Base-by-base conservation (phyloP, 2,329 filamentous ascomycete genomes). In the Cladosporium colombiae region DNA sequence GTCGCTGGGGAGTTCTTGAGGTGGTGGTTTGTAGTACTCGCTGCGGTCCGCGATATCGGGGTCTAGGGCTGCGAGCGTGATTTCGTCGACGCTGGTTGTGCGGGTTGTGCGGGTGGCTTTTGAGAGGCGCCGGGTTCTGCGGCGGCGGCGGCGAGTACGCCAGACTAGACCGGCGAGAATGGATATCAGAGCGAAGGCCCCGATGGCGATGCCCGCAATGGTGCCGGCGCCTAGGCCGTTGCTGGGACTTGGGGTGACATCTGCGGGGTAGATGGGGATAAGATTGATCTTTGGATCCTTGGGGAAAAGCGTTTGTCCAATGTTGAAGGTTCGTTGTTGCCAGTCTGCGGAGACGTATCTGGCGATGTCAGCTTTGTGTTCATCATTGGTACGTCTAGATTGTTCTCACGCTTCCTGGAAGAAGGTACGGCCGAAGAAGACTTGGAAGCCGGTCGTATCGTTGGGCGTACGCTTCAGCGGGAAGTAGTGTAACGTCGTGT, bases 121-220 rank as follows among this genome's bases (percentile, higher is more conserved):
- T 16, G 11, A 6, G n/a, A 35, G 55, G n/a, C 27, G 31, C 18
- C n/a, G 16, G n/a, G 11, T 31, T 56, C 18, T 35, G n/a, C 33
- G 55, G 21, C n/a, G 33, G 10, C 55, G 33, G 10, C 55, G 55
- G 0, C 55, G 55, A 1, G 21, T 21, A 18, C 29, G 40, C 55
- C 55, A 57, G 33, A 16, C 11, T 4, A 57, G 55, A 5, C 13
- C n/a, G 55, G 33, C 55, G 55, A 57, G 33, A 13, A 68, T 65
- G 1, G 64, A 65, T 16, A 69, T 37, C 11, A 70, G 57, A 1
- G 69, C 65, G 10, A 60, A 49, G 52, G 68, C 68, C n/a, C 69
- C 69, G 40, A 69, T 18, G 31, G 33, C 31, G 33, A 57, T 57
- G 31, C 55, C 55, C n/a, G 55, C 55, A 11, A 57, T 57, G 14